These are phyloP conservation scores for Penicillium sp. DNA, from an alignment of 2,329 filamentous ascomycete genomes.

Conservation along the genomic window DNA sequence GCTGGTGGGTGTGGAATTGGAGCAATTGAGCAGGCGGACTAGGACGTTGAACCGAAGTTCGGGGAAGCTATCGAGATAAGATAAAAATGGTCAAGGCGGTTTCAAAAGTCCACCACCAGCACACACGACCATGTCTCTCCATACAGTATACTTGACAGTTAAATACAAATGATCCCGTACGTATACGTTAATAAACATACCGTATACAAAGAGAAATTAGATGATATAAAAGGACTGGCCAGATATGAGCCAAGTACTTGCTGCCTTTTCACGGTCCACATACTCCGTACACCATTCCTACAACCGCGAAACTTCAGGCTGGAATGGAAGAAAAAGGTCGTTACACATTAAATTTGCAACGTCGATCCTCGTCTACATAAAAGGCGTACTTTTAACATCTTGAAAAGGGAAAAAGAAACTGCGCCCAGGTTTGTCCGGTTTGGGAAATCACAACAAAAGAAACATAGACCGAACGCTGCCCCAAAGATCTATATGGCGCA, in stretches of 20 bases:
- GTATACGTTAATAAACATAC: neutral
- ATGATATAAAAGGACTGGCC: too few relatives aligned
- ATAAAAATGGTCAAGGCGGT: neutral
- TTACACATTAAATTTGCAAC: slow-evolving; percentile 38
- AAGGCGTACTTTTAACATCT: slow-evolving; percentile 32
- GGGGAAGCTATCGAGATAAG: slow-evolving; percentile 3
- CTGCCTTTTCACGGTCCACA: too few relatives aligned
- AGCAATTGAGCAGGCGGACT: neutral
- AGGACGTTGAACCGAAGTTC: neutral
- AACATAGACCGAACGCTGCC: slow-evolving; percentile 27
- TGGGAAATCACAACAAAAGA: slow-evolving; percentile 23
- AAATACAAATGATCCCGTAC: too few relatives aligned
- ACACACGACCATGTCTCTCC: neutral
- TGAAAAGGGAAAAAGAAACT: slow-evolving; percentile 23
- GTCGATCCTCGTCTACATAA: slow-evolving; percentile 34
- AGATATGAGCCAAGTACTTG: too few relatives aligned
- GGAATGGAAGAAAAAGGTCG: slow-evolving; percentile 20
- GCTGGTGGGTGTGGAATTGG: neutral
- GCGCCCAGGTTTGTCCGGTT: slow-evolving; percentile 31
- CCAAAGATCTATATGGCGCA: slow-evolving; percentile 27
- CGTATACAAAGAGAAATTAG: too few relatives aligned
- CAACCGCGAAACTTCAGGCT: too few relatives aligned
- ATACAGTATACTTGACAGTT: neutral
- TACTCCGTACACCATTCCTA: too few relatives aligned
- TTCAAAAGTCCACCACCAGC: neutral